A percentile compares a stretch with the other conserved stretches of the same genome.
These are phyloP conservation scores for Panus rudis DNA, from an alignment of 768 basidiomycete species.

Conservation along the genomic window DNA sequence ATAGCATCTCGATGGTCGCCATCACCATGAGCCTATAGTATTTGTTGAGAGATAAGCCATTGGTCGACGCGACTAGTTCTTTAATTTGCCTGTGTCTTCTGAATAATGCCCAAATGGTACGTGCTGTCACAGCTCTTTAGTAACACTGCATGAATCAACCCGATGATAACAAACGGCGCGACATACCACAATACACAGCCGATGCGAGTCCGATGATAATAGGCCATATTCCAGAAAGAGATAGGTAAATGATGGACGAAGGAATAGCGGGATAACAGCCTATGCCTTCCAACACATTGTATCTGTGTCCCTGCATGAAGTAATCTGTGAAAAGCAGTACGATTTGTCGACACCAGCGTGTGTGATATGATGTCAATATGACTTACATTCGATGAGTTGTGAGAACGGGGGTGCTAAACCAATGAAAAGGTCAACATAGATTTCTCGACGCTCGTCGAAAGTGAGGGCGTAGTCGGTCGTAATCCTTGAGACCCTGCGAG, in stretches of 20 bases:
- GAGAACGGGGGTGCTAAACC: slow-evolving; percentile 26
- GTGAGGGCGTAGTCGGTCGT: slow-evolving; percentile 27
- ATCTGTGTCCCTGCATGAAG: slow-evolving; percentile 55
- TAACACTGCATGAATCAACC: not conserved
- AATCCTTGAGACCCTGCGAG: slow-evolving; percentile 42
- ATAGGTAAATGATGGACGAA: slow-evolving; percentile 28
- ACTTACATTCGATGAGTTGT: slow-evolving; percentile 24
- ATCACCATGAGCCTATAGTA: slow-evolving; percentile 38
- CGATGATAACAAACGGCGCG: slow-evolving; percentile 5
- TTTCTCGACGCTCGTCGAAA: slow-evolving; percentile 24
- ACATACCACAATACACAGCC: slow-evolving; percentile 26
- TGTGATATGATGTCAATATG: not conserved
- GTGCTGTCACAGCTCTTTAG: not conserved
- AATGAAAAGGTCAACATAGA: slow-evolving; percentile 25
- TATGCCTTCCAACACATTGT: slow-evolving; percentile 49
- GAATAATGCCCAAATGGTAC: slow-evolving; percentile 6
- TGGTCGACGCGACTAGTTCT: slow-evolving; percentile 11
- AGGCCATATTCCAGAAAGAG: slow-evolving; percentile 25
- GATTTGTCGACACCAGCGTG: too few relatives aligned
- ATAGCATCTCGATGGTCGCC: slow-evolving; percentile 21
- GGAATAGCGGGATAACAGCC: slow-evolving; percentile 45
- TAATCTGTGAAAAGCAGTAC: slow-evolving; percentile 32
- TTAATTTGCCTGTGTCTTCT: slow-evolving; percentile 10
- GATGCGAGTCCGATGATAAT: slow-evolving; percentile 20
- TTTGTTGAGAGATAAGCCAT: slow-evolving; percentile 33